Evolutionary conservation across 1,284 basidiomycete genomes (phyloP).

Genomic region (Sphagnurus paluster): DNA sequence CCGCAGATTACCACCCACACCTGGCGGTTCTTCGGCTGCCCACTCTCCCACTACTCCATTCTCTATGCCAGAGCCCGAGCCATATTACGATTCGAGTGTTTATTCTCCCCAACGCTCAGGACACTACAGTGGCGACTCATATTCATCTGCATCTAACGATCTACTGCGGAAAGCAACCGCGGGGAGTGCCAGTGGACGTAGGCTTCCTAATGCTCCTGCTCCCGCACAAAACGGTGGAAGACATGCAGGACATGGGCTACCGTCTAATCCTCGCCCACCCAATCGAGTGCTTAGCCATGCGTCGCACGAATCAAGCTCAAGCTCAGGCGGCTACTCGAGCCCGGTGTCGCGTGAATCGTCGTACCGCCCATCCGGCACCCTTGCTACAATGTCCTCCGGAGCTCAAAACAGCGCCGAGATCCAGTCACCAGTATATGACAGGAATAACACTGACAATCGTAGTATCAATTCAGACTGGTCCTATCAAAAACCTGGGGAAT

Average conservation of each 20-base stretch:
- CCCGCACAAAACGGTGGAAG: conserved; percentile 17
- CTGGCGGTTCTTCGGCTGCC: conserved; percentile 28
- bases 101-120: conserved; percentile 23
- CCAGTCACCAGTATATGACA: conserved; percentile 14
- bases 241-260: conserved; percentile 11
- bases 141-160: conserved; percentile 26
- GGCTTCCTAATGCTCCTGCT: conserved; percentile 27
- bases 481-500: conserved; percentile 20
- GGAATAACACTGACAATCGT: conserved; percentile 17
- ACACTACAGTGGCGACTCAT: conserved; percentile 29
- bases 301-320: conserved; percentile 23
- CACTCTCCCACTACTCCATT: conserved; percentile 26
- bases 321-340: conserved; percentile 20
- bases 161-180: conserved; percentile 28
- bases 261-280: conserved; percentile 22
- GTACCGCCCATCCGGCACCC: conserved; percentile 22
- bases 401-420: conserved; percentile 10
- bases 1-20: conserved; percentile 43
- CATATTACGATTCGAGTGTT: conserved; percentile 26
- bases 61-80: conserved; percentile 38
- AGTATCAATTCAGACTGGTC: conserved; percentile 18
- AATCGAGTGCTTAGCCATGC: conserved; percentile 11
- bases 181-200: conserved; percentile 23
- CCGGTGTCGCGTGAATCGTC: conserved; percentile 19
- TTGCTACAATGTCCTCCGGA: conserved; percentile 19